Conservation (phyloP, 83 land plant species). For the Picea abies region DNA sequence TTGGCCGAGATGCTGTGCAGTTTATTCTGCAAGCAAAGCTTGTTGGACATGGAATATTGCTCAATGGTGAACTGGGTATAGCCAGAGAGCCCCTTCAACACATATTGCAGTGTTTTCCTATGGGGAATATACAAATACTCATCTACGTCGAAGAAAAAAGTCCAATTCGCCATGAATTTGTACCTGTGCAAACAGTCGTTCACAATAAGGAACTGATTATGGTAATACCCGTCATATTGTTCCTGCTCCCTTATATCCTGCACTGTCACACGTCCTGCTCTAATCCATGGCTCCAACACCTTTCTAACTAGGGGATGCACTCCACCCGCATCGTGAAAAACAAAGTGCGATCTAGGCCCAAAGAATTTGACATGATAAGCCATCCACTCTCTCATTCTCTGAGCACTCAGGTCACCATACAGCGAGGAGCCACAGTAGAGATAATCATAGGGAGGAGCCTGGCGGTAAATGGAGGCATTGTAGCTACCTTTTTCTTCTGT, state of each 20-base stretch:
- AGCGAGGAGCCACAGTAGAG: constrained; percentile 80
- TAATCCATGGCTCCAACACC: constrained; percentile 77
- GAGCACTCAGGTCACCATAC: constrained; percentile 64
- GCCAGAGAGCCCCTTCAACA: constrained; percentile 31
- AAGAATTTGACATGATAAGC: constrained; percentile 79
- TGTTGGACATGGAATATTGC: constrained; percentile 69
- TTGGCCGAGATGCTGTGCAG: neutral
- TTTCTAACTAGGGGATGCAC: constrained; percentile 45
- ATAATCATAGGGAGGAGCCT: constrained; percentile 58
- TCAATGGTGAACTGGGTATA: constrained; percentile 71
- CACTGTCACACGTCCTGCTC: constrained; percentile 58
- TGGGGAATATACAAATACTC: constrained; percentile 64
- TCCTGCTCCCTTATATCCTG: constrained; percentile 69
- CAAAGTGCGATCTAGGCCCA: constrained; percentile 64
- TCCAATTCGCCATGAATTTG: constrained; percentile 65
- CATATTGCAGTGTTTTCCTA: constrained; percentile 37
- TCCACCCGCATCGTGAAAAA: constrained; percentile 82
- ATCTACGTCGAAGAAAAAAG: constrained; percentile 79
- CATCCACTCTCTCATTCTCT: constrained; percentile 74
- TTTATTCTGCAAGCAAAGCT: constrained; percentile 38
- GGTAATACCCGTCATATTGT: constrained; percentile 74
- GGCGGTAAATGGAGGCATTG: constrained; percentile 32
- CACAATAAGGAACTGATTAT: constrained; percentile 80
- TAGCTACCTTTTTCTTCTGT: constrained; percentile 42
- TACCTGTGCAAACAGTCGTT: constrained; percentile 76